Evolutionary conservation across 768 basidiomycete genomes (phyloP), one percentile per base, ranked within the genome.

Genomic region (Cubamyces sp.): DNA sequence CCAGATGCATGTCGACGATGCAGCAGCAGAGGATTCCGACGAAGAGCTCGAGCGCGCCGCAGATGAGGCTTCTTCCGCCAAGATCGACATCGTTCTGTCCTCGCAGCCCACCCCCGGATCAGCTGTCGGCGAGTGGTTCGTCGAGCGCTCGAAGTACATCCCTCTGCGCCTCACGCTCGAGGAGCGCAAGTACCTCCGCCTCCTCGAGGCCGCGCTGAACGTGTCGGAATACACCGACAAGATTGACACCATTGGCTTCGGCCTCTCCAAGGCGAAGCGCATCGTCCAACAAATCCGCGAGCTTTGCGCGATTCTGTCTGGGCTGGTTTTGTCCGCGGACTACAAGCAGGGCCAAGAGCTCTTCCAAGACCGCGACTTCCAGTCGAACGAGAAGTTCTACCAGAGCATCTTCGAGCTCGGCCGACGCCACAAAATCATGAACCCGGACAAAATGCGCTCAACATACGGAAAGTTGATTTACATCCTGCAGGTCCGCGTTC

Each of bases 161-260:
- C 92, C 92, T 0, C 74, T 94, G 28, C 91, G 92, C 23, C 78
- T 94, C 28, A 87, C 87, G 1, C 76, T 91, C 45, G 69, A 70
- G 28, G 92, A 94, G 73, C 90, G 92, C 65, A 94, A 94, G 74
- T 91, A 81, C 72, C 87, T 94, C 58, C 89, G 92, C 26, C 82
- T 94, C 5, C 80, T 94, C 50, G 92, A 94, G 61, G 92, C 92
- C 9, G 92, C 92, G 2, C 82, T 94, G 42, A 84, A 84, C 51
- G 91, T 92, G 40, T 91, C 89, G 16, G 92, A 94, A 72, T 94
- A 94, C 71, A 94, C 92, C 45, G 92, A 94, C 79, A 92, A 92
- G 71, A 91, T 94, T 34, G 92, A 94, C 75, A 91, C 88, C 51
- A 75, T 93, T 42, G 85, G 88, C 2, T 93, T 86, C 62, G 85